Base-by-base conservation (phyloP, 805 yeast genomes). In the Cyberlindnera galapagoensis region DNA sequence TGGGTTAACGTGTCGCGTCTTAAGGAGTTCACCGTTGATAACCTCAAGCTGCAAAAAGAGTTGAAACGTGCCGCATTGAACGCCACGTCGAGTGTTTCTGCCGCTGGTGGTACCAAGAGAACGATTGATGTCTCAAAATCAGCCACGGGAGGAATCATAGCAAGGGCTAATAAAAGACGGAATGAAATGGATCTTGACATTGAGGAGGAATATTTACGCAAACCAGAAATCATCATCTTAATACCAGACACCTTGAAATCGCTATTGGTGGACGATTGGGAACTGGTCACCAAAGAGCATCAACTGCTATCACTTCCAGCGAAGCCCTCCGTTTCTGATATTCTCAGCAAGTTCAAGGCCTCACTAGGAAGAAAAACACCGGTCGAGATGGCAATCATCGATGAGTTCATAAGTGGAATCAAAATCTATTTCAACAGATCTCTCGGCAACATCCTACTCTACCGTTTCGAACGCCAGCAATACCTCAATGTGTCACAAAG, bases 231-330 rank as follows among this genome's bases (percentile, higher is more conserved):
- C 13, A 54, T 61, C 27, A 46, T 85, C 11, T 59, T 61, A 10
- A 71, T 88, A 7, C 83, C 90, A 2, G 75, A 76, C 30, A 59
- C 66, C 19, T 62, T 90, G 36, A 88, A 87, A 54, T 62, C 80
- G 6, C 47, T 77, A 4, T 60, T 90, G 23, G 94, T 88, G 1
- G 87, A 85, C 54, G 97, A 90, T 61, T 90, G 97, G 98, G 96
- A 90, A 56, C 67, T 65, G 44, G 69, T 90, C 21, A 87, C 97
- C 1, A 83, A 82, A 46, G 83, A 86, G 44, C 79, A 80, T 31
- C 75, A 77, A 52, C 56, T 86, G 26, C 71, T 84, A 4, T 59
- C 69, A 17, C 54, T 88, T 25, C 96, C 96, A 1, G 63, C 74
- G 11, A 57, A 56, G 21, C 64, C 65, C 3, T 68, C 73, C 0